phyloP scores from a whole-genome alignment of 2,329 filamentous ascomycete genomes.

The Fusarium lateritium region DNA sequence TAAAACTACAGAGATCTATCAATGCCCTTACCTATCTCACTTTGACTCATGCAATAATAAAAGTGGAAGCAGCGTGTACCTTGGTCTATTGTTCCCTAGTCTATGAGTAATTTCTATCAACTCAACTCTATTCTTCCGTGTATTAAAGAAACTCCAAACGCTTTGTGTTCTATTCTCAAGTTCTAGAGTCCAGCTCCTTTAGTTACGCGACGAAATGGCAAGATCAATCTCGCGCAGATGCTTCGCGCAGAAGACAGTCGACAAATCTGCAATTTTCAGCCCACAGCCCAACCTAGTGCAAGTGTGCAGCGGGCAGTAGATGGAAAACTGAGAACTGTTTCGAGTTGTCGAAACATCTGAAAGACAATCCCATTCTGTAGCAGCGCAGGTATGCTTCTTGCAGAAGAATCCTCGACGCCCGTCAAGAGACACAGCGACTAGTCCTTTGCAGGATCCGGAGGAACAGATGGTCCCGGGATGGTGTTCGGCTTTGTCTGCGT shows the following conservation, averaged over 20 bases:
- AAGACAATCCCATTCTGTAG: slow-evolving; percentile 31
- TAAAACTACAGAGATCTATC: no score
- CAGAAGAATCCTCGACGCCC: slow-evolving; percentile 34
- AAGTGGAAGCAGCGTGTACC: background rate
- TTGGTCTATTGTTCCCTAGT: background rate
- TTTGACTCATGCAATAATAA: no score
- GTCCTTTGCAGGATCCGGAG: slow-evolving; percentile 10
- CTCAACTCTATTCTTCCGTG: background rate
- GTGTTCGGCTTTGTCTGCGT: background rate
- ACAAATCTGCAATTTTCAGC: background rate
- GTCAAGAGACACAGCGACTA: background rate
- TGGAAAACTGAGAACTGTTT: background rate
- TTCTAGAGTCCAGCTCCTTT: background rate
- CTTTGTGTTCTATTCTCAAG: background rate
- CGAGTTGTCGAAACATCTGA: slow-evolving; percentile 11
- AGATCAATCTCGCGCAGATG: background rate
- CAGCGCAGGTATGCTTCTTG: slow-evolving; percentile 37
- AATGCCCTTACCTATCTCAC: no score
- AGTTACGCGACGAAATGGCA: background rate
- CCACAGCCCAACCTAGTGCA: slow-evolving; percentile 10
- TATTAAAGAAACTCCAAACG: background rate
- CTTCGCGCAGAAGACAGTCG: background rate
- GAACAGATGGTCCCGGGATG: slow-evolving; percentile 9
- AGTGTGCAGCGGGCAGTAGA: slow-evolving; percentile 28
- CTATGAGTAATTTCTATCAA: background rate